Evolutionary conservation across 2,329 filamentous ascomycete genomes (phyloP).

Genomic region (Fusarium secorum): DNA sequence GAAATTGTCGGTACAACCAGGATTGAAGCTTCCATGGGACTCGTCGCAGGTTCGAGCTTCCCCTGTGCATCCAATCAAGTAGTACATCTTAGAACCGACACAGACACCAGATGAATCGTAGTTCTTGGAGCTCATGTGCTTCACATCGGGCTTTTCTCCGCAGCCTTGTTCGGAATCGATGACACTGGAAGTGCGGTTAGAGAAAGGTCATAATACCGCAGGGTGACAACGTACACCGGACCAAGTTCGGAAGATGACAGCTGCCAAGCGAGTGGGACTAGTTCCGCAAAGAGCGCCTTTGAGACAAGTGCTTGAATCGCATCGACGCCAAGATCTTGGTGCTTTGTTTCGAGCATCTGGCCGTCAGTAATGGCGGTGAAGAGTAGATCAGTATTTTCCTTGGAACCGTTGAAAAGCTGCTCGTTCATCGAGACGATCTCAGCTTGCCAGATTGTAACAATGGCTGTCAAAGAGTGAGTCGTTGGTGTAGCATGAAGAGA

Average conservation of each 20-base stretch:
- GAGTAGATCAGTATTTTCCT: neutral
- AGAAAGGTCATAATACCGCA: neutral
- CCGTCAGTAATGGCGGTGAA: neutral
- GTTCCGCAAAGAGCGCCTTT: neutral
- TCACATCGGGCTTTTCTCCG: neutral
- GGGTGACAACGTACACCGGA: neutral
- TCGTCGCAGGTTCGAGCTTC: neutral
- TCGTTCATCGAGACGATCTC: neutral
- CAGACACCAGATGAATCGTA: neutral
- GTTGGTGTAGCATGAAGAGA: rapidly evolving
- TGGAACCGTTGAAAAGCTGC: neutral
- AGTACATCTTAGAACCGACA: neutral
- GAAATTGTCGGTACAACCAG: neutral
- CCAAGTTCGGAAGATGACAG: neutral
- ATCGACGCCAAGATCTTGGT: neutral
- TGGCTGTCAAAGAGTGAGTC: neutral
- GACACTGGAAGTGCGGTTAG: neutral
- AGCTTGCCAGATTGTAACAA: neutral
- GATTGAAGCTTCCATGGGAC: neutral
- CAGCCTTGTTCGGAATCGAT: neutral
- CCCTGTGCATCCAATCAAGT: neutral
- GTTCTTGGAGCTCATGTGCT: neutral
- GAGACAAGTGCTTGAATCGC: neutral
- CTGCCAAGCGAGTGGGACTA: neutral
- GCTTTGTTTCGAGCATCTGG: neutral